phyloP scores from a whole-genome alignment of 495 filamentous ascomycete genomes.

The Penicillium macrosclerotiorum region DNA sequence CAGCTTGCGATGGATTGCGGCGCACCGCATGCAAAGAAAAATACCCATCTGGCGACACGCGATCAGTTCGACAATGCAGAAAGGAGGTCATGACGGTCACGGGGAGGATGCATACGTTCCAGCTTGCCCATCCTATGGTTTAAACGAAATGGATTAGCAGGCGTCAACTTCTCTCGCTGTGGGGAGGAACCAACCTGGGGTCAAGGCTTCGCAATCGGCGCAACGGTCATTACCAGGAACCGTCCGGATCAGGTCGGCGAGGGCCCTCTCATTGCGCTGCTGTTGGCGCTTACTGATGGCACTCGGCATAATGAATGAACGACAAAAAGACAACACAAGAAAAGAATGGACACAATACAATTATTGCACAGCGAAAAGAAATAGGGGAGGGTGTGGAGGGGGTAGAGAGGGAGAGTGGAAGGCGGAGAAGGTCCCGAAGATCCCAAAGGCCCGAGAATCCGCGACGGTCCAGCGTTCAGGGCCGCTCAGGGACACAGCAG shows the following conservation, averaged over 20 bases:
- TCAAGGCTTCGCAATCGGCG: conserved; percentile 87
- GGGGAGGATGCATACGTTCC: conserved; percentile 72
- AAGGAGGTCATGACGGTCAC: not conserved
- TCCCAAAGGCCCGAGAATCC: conserved; percentile 1
- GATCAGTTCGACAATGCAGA: conserved; percentile 19
- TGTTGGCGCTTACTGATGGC: conserved; percentile 88
- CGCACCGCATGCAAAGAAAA: conserved; percentile 98
- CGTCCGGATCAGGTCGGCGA: conserved; percentile 85
- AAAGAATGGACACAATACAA: conserved; percentile 22
- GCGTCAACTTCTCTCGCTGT: too few species aligned
- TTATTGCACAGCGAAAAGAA: conserved; percentile 9
- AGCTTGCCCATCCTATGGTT: conserved; percentile 88
- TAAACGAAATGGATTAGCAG: not conserved
- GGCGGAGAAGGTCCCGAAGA: conserved; percentile 14
- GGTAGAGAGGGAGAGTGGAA: conserved; percentile 1
- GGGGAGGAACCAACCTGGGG: conserved; percentile 69
- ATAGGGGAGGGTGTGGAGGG: conserved; percentile 15
- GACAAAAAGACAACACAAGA: too few species aligned
- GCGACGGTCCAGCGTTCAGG: too few species aligned
- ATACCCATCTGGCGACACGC: conserved; percentile 68
- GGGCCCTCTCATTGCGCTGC: conserved; percentile 87
- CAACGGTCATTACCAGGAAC: conserved; percentile 93
- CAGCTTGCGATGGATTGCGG: conserved; percentile 90
- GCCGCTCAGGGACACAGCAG: too few species aligned
- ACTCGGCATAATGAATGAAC: conserved; percentile 45